Evolutionary conservation across 73 alveolate genomes (phyloP), one percentile per base, ranked within the genome.

Genomic region (Paramecium pentaurelia): DNA sequence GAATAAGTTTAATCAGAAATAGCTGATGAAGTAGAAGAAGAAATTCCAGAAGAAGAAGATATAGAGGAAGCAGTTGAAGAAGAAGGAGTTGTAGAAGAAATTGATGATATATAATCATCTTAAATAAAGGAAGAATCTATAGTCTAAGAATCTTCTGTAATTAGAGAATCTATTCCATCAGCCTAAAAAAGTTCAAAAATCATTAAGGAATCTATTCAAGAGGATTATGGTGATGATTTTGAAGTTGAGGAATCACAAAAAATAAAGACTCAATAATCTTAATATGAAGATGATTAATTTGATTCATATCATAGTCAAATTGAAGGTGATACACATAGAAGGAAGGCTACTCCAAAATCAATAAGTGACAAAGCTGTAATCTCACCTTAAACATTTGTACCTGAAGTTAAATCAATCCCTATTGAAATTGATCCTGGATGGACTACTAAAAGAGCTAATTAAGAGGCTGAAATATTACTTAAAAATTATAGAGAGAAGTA

Each of bases 341-440:
- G 9, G 84, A 64, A 64, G 12, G 28, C 30, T 27, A 64, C 84
- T 32, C 84, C 84, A 28, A 64, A 64, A 34, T 64, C 84, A 12
- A 34, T 34, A 6, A 64, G 51, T 64, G 51, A 64, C 7, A 64
- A 64, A 64, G 70, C 22, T 7, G 34, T 8, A 16, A 64, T 64
- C 11, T 11, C 42, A 3, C 84, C 84, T 32, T 64, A 28, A 64
- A 32, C 84, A 3, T 64, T 64, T 37, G 87, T 73, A 14, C 87
- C 87, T 30, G 58, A 73, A 37, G n/a, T 73, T n/a, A 40, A 37
- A 73, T 37, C 60, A 30, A 18, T 37, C 1, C 87, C 87, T 20
- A 73, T 73, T 37, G 87, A 73, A 73, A 73, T 73, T 36, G 87
- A 73, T 16, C 60, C 58, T n/a, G 87, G 87, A 14, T 73, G 87